A percentile compares a stretch with the other conserved stretches of the same genome.
Conservation (phyloP, 305 asterid species). For the Petunia hybrid region DNA sequence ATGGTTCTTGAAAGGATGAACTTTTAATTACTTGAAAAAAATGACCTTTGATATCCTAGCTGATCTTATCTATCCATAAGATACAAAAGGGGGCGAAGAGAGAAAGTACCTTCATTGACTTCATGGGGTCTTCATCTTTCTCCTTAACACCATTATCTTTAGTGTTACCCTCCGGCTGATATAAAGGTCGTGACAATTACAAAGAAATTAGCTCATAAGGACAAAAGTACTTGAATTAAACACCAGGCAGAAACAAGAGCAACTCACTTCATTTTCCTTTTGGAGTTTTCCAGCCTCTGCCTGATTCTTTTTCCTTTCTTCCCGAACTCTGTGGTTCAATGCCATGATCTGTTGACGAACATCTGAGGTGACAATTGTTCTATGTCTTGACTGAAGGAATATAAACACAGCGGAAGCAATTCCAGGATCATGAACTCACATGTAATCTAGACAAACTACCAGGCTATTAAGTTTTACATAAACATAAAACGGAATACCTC, state of each 20-base stretch:
- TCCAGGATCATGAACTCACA: too few relatives aligned
- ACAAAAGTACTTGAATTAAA: neutral
- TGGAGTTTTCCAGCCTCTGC: conserved; percentile 78
- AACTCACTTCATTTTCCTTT: conserved; percentile 64
- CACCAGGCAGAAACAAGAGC: conserved; percentile 25
- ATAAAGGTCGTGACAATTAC: neutral
- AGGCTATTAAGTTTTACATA: too few relatives aligned
- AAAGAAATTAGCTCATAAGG: neutral
- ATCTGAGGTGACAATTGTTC: conserved; percentile 77
- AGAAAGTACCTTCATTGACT: conserved; percentile 57
- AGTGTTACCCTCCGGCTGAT: conserved; percentile 64
- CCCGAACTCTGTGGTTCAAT: conserved; percentile 76
- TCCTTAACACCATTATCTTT: conserved; percentile 76
- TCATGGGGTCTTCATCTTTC: conserved; percentile 67
- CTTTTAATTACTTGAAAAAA: too few relatives aligned
- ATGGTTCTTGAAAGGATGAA: neutral
- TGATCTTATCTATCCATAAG: neutral
- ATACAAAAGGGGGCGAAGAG: too few relatives aligned
- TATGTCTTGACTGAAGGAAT: conserved; percentile 53
- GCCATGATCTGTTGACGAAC: conserved; percentile 65
- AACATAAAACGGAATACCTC: too few relatives aligned
- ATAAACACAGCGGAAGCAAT: too few relatives aligned
- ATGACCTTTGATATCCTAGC: neutral
- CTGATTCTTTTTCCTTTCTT: conserved; percentile 87
- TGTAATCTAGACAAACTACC: too few relatives aligned